A percentile compares a stretch with the other conserved stretches of the same genome.
Evolutionary conservation across 2,329 filamentous ascomycete genomes (phyloP).

Genomic region (Arthrinium puccinioides): DNA sequence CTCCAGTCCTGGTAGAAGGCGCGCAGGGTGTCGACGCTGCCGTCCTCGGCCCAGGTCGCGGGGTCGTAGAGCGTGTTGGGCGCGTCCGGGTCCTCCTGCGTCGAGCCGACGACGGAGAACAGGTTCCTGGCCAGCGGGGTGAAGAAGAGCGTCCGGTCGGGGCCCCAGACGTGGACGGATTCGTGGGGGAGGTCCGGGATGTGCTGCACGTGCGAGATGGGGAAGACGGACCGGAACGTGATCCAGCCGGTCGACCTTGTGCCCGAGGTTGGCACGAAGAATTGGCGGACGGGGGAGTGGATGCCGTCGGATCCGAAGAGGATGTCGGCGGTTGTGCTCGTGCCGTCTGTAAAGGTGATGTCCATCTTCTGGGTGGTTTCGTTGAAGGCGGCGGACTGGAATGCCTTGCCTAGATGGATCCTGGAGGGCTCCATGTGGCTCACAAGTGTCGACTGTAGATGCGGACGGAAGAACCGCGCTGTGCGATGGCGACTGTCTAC

Average conservation of each 20-base stretch:
- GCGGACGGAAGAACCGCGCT: conserved; percentile 37
- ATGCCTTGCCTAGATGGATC: conserved; percentile 36
- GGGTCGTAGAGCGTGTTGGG: conserved; percentile 20
- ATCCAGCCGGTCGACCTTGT: conserved; percentile 36
- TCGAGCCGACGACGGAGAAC: conserved; percentile 35
- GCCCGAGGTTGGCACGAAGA: conserved; percentile 33
- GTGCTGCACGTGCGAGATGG: conserved; percentile 28
- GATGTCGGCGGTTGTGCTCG: conserved; percentile 33
- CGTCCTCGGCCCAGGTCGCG: conserved; percentile 30
- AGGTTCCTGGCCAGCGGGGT: conserved; percentile 31
- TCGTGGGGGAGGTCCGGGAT: conserved; percentile 31
- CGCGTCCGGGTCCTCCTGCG: conserved; percentile 27
- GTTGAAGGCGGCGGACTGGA: conserved; percentile 25
- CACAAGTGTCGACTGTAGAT: conserved; percentile 40
- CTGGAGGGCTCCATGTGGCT: conserved; percentile 31
- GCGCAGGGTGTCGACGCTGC: conserved; percentile 26
- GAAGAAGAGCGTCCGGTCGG: conserved; percentile 33
- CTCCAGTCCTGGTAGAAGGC: conserved; percentile 34
- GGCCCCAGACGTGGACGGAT: conserved; percentile 36
- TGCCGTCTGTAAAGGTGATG: conserved; percentile 41
- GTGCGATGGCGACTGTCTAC: conserved; percentile 30
- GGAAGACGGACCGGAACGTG: conserved; percentile 36
- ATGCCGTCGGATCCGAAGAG: conserved; percentile 47
- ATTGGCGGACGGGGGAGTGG: conserved; percentile 35
- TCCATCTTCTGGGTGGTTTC: conserved; percentile 18